A percentile compares a stretch with the other conserved stretches of the same genome.
phyloP scores from a whole-genome alignment of 2,329 filamentous ascomycete species.

The Nothophaeocryptopus gaeumannii region DNA sequence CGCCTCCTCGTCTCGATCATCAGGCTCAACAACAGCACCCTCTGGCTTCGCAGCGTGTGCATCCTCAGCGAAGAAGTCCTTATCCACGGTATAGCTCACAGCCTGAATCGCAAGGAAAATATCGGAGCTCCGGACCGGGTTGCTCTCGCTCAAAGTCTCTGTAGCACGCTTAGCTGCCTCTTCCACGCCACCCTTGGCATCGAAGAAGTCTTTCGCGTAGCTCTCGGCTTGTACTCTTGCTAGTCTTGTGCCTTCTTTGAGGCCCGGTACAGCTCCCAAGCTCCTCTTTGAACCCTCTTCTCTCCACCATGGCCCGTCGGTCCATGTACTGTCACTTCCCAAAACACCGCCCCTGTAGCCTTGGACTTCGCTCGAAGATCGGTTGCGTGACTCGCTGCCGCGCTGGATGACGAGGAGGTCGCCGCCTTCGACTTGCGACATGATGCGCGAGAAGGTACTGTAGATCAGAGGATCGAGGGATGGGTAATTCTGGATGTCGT shows the following conservation, averaged over 20 bases:
- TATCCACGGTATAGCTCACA: slow-evolving; percentile 63
- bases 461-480: slow-evolving; percentile 91
- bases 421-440: slow-evolving; percentile 98
- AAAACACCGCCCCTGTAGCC: slow-evolving; percentile 50
- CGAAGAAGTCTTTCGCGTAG: slow-evolving; percentile 82
- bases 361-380: slow-evolving; percentile 53
- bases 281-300: slow-evolving; percentile 62
- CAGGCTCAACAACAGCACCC: slow-evolving; percentile 2
- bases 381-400: slow-evolving; percentile 76
- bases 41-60: slow-evolving; percentile 8
- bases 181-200: slow-evolving; percentile 72
- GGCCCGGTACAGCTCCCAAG: slow-evolving; percentile 73
- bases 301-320: slow-evolving; percentile 96
- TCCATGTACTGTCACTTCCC: slow-evolving; percentile 64
- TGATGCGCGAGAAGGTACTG: slow-evolving; percentile 86
- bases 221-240: slow-evolving; percentile 84
- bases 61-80: slow-evolving; percentile 64
- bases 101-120: slow-evolving; percentile 96
- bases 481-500: slow-evolving; percentile 92
- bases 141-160: slow-evolving; percentile 74
- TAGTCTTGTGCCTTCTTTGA: slow-evolving; percentile 85
- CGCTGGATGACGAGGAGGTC: slow-evolving; percentile 92
- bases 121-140: slow-evolving; percentile 87
- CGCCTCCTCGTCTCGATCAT: slow-evolving; percentile 57
- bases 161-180: slow-evolving; percentile 75